A percentile compares a stretch with the other conserved stretches of the same genome.
phyloP scores from a whole-genome alignment of 2,329 filamentous ascomycete genomes.

The Cordyceps javanica region DNA sequence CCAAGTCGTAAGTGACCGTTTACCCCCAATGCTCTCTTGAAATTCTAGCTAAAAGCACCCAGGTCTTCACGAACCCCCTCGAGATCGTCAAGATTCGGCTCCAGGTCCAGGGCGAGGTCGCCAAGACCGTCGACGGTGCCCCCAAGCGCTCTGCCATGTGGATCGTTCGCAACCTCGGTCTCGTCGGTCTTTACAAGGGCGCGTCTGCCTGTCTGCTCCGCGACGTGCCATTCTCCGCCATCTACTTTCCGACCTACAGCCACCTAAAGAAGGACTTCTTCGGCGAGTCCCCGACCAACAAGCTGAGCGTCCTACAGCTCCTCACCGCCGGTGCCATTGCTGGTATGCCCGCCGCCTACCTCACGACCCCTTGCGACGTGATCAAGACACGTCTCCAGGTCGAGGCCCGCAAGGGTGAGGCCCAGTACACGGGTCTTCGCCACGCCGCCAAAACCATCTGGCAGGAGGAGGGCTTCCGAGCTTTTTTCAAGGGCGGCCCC shows the following conservation, averaged over 20 bases:
- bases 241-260: slow-evolving; percentile 96
- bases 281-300: slow-evolving; percentile 80
- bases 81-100: slow-evolving; percentile 99
- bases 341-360: slow-evolving; percentile 85
- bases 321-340: slow-evolving; percentile 92
- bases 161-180: slow-evolving; percentile 93
- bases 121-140: slow-evolving; percentile 75
- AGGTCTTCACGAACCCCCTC: slow-evolving; percentile 95
- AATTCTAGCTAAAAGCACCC: slow-evolving; percentile 1
- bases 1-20: slow-evolving; percentile 76
- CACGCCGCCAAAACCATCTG: slow-evolving; percentile 80
- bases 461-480: slow-evolving; percentile 87
- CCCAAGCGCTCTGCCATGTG: slow-evolving; percentile 92
- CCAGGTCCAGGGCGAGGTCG: slow-evolving; percentile 93
- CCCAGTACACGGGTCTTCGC: slow-evolving; percentile 76
- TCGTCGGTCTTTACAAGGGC: slow-evolving; percentile 94
- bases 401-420: slow-evolving; percentile 92
- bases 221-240: slow-evolving; percentile 95
- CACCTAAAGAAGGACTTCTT: slow-evolving; percentile 93
- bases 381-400: slow-evolving; percentile 99
- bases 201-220: slow-evolving; percentile 89
- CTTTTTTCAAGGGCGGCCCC: slow-evolving; percentile 98
- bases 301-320: slow-evolving; percentile 83
- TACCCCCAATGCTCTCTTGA: neutral
- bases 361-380: slow-evolving; percentile 95